These are phyloP conservation scores for Musa balbisiana DNA, from an alignment of 202 grass and related monocot genomes.

Conservation along the genomic window DNA sequence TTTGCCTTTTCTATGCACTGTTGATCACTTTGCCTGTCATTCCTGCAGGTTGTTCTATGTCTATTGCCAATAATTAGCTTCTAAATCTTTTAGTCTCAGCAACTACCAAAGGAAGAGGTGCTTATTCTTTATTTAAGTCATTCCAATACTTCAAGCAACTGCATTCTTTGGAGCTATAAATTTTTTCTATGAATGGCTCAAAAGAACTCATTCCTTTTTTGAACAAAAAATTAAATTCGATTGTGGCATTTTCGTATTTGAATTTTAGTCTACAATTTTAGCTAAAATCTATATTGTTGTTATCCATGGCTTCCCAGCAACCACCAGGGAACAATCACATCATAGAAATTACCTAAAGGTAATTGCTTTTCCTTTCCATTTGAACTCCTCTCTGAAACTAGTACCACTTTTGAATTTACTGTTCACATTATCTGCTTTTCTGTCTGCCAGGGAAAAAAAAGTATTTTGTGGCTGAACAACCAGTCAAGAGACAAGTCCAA, in stretches of 20 bases:
- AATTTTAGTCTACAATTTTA: not conserved
- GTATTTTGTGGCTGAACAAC: not conserved
- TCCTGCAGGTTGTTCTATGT: not conserved
- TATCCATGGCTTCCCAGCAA: constrained; percentile 12
- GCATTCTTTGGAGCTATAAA: not conserved
- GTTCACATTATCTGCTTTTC: not conserved
- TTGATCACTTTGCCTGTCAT: not conserved
- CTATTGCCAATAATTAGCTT: not conserved
- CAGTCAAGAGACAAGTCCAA: not conserved
- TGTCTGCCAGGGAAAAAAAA: not conserved
- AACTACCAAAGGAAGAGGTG: not conserved
- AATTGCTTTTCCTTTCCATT: constrained; percentile 7
- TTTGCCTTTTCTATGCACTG: not conserved
- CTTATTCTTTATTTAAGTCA: not conserved
- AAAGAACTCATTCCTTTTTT: not conserved
- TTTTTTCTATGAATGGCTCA: not conserved
- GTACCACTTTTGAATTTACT: no score
- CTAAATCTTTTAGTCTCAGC: not conserved
- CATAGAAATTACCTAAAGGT: constrained; percentile 42
- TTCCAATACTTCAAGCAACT: not conserved
- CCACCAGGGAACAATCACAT: constrained; percentile 23
- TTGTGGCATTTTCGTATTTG: not conserved
- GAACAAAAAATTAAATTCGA: not conserved
- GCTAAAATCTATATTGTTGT: not conserved
- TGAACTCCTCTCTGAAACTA: no score